Evolutionary conservation across 2,329 filamentous ascomycete genomes (phyloP), one percentile per base, ranked within the genome.

Genomic region (Penicillium sp.): DNA sequence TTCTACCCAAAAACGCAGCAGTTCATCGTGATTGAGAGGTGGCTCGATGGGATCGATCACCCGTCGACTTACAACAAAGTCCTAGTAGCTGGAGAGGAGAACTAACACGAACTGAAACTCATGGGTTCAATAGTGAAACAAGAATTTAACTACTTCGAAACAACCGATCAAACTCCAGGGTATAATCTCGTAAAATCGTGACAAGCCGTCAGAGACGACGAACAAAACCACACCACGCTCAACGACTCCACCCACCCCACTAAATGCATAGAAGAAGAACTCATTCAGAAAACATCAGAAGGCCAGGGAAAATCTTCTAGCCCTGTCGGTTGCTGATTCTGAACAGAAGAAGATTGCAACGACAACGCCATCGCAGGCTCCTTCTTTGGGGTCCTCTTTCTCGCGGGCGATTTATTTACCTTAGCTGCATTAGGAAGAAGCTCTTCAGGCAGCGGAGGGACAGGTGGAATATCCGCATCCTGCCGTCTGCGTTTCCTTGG

Each of bases 301-400:
- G 73, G 73, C 75, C 75, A 78, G 18, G 69, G 64, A 48, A 75
- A 77, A n/a, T 63, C 58, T 33, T 68, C 59, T 20, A 53, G 39
- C 20, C 32, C 55, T 33, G 54, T 20, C 18, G 51, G 40, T 20
- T 55, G 9, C 12, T 42, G 42, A 12, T 55, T 56, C 24, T 23
- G 40, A 30, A 17, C 42, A 10, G 52, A 51, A 27, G 32, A 24
- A 15, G 52, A 34, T 21, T 51, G 48, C 12, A 37, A 37, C 39
- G 51, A 50, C 2, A 56, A 30, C 9, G 54, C 33, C 17, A 40
- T 39, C 30, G 37, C 23, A n/a, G 42, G 40, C 8, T 48, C 27
- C 33, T 37, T 39, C 3, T 36, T 42, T 41, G 56, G 40, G 10
- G 52, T 54, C 20, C 49, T 47, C 37, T 49, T 62, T 49, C 59